Evolutionary conservation across 352 stramenopile species (phyloP).

Genomic region (Phytophthora pseudosyringae): DNA sequence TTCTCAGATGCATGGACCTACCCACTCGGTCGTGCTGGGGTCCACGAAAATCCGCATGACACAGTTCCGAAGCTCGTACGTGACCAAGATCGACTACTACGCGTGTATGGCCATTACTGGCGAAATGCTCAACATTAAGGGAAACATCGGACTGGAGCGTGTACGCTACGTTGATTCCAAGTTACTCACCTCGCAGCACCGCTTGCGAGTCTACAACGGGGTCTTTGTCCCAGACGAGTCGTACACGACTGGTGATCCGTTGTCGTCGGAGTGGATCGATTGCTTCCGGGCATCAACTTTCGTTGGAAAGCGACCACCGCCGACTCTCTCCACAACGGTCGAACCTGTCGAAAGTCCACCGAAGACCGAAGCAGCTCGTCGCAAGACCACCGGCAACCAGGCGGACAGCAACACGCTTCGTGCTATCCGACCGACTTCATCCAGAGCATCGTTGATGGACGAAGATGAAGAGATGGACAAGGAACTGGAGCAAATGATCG

Average conservation of each 20-base stretch:
- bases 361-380: background rate
- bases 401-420: constrained; percentile 1
- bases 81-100: constrained; percentile 88
- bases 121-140: constrained; percentile 88
- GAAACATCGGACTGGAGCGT: constrained; percentile 79
- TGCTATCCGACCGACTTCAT: constrained; percentile 28
- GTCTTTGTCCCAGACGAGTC: constrained; percentile 76
- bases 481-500: constrained; percentile 78
- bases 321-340: background rate
- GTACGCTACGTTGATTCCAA: constrained; percentile 79
- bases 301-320: constrained; percentile 16
- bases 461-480: constrained; percentile 75
- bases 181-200: constrained; percentile 66
- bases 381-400: constrained; percentile 10
- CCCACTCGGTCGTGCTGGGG: constrained; percentile 63
- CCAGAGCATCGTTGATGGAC: constrained; percentile 41
- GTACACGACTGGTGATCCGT: constrained; percentile 65
- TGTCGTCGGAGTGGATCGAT: constrained; percentile 86
- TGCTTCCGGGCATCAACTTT: constrained; percentile 54
- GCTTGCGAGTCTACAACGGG: constrained; percentile 67
- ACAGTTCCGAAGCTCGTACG: constrained; percentile 83
- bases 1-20: constrained; percentile 38
- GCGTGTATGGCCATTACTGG: constrained; percentile 80
- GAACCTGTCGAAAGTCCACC: constrained; percentile 6
- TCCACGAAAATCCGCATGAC: constrained; percentile 81